Evolutionary conservation across 805 yeast genomes (phyloP).

Genomic region (Zygosaccharomyces pseudorouxii): DNA sequence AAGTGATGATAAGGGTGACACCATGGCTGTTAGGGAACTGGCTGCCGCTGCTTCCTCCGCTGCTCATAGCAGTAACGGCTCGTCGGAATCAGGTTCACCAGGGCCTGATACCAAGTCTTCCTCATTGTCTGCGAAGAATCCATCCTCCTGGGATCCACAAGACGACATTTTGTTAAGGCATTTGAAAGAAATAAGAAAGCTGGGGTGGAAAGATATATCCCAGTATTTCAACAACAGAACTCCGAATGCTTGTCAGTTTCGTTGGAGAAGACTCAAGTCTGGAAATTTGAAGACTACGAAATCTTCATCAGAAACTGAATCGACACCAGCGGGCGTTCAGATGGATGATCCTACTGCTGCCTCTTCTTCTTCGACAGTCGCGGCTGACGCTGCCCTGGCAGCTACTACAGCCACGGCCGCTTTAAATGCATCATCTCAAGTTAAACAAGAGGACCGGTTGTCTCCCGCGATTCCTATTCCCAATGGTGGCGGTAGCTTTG

Average conservation of each 20-base stretch:
- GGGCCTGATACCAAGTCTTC: conserved; percentile 4
- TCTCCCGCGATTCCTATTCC: conserved; percentile 15
- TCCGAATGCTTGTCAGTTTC: conserved; percentile 83
- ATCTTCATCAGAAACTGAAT: conserved; percentile 24
- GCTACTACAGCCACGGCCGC: not conserved
- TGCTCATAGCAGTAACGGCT: not conserved
- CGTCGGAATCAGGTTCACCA: conserved; percentile 2
- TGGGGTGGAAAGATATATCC: conserved; percentile 89
- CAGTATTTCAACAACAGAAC: conserved; percentile 74
- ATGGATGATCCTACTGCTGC: not conserved
- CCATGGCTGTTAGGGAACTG: conserved; percentile 1
- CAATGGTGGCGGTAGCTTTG: not conserved
- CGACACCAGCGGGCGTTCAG: conserved; percentile 6
- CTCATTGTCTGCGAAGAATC: conserved; percentile 30
- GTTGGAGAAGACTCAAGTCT: conserved; percentile 71
- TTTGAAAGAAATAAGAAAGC: conserved; percentile 73
- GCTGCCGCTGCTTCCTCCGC: conserved; percentile 1
- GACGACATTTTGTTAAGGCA: conserved; percentile 70
- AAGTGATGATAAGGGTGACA: not conserved
- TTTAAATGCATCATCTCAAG: not conserved
- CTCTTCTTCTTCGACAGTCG: conserved; percentile 6
- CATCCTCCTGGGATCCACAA: conserved; percentile 72
- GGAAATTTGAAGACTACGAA: conserved; percentile 38
- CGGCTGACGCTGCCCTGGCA: not conserved
- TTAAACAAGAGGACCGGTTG: conserved; percentile 2